Evolutionary conservation across 2,329 filamentous ascomycete genomes (phyloP), one percentile per base, ranked within the genome.

Genomic region (Fusarium temperatum): DNA sequence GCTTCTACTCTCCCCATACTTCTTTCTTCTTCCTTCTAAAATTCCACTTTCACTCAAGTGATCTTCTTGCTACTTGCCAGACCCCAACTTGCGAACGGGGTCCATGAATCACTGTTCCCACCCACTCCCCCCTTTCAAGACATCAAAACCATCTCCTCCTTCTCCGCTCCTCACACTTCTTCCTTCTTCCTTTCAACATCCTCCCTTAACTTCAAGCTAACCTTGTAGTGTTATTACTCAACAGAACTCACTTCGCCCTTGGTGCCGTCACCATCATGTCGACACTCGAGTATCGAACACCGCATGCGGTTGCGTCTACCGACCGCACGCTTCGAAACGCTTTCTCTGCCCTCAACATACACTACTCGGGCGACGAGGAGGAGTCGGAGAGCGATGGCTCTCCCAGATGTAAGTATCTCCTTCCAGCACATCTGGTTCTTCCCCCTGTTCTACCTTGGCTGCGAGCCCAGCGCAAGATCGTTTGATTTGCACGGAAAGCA

Each of bases 291-390:
- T 54, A 62, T 22, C 72, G 56, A 13, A 72, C 63, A 26, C 57
- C 64, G 20, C 63, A 47, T 15, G 51, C 45, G 11, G 51, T 42
- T 24, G 42, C 55, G n/a, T 60, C 44, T 13, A 38, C 51, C 17
- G 12, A 45, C 15, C 60, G 47, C 8, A 38, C 36, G 4, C 59
- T 72, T 42, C 69, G 72, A 13, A 72, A 72, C 9, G 68, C 72
- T 5, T 62, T 53, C 17, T 68, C 72, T 8, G 47, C 30, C 38
- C 44, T 69, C 4, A 54, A 61, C 1, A 26, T 74, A 9, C 47
- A 63, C 8, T 38, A 54, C 22, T n/a, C 42, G n/a, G 45, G 53
- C 13, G 39, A 32, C 2, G 68, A 70, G 6, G 50, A 48, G 28
- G 47, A 64, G 9, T 62, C 68, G 11, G 59, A 22, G 15, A 26